A percentile compares a stretch with the other conserved stretches of the same genome.
These are phyloP conservation scores for Solanum ahanhuiri DNA, from an alignment of 257 asterid genomes.

Conservation along the genomic window DNA sequence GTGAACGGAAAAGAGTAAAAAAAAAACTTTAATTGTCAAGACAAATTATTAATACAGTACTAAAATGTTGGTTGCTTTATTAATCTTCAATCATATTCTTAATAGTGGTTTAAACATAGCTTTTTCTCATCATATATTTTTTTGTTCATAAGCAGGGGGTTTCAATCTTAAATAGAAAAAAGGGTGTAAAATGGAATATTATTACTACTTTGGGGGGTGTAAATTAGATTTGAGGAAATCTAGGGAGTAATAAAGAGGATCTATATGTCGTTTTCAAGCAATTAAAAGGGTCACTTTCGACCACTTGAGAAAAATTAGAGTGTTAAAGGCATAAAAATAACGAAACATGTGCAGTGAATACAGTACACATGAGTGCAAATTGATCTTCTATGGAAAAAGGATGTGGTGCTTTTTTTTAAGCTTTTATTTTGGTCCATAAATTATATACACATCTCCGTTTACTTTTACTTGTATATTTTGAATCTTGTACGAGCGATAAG, in stretches of 20 bases:
- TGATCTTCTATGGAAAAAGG: not conserved
- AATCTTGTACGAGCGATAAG: accelerated
- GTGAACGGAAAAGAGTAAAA: not conserved
- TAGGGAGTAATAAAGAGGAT: not conserved
- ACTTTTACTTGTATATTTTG: not conserved
- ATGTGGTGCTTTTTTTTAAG: slow-evolving; percentile 4
- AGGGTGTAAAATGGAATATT: not conserved
- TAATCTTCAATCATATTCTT: not conserved
- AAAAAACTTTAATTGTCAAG: not conserved
- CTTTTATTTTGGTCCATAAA: not conserved
- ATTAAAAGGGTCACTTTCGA: not conserved
- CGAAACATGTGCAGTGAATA: slow-evolving; percentile 17
- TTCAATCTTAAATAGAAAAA: not conserved
- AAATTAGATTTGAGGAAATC: not conserved
- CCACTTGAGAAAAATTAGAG: not conserved
- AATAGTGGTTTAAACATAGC: not conserved
- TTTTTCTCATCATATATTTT: not conserved
- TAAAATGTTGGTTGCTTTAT: not conserved
- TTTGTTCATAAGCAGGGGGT: not conserved
- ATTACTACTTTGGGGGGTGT: not conserved
- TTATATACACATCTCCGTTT: not conserved
- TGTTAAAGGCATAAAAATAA: not conserved
- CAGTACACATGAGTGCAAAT: not conserved
- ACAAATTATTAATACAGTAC: not conserved
- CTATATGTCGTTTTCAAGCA: not conserved